A percentile compares a stretch with the other conserved stretches of the same genome.
These are phyloP conservation scores for Aspergillus ochraceoroseus DNA, from an alignment of 2,329 filamentous ascomycete genomes.

Conservation along the genomic window DNA sequence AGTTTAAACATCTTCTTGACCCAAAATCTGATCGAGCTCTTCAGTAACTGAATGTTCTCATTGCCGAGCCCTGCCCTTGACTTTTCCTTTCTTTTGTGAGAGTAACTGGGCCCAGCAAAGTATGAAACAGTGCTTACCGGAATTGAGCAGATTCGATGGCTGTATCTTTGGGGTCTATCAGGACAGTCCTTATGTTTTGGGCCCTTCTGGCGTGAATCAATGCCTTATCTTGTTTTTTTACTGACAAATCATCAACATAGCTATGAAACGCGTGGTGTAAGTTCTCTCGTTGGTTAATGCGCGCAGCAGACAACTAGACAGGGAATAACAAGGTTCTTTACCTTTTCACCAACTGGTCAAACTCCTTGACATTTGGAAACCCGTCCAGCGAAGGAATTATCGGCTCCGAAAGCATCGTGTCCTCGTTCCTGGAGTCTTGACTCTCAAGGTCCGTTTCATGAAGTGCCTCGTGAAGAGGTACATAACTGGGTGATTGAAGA, in stretches of 20 bases:
- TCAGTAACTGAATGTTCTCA: background rate
- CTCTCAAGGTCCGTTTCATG: constrained; percentile 41
- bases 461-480: constrained; percentile 34
- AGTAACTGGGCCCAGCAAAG: background rate
- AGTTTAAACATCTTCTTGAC: constrained; percentile 53
- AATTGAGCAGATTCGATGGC: constrained; percentile 50
- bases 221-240: constrained; percentile 51
- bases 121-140: constrained; percentile 31
- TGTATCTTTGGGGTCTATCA: constrained; percentile 49
- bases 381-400: constrained; percentile 42
- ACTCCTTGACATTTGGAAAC: constrained; percentile 45
- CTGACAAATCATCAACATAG: constrained; percentile 48
- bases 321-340: constrained; percentile 19
- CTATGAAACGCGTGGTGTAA: constrained; percentile 26
- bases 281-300: background rate
- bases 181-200: constrained; percentile 45
- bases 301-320: background rate
- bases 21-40: constrained; percentile 42
- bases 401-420: constrained; percentile 43
- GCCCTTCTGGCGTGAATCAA: constrained; percentile 48
- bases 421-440: constrained; percentile 44
- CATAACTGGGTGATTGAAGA: constrained; percentile 32
- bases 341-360: constrained; percentile 46
- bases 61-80: too few relatives aligned
- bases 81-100: too few relatives aligned